Conservation (phyloP, 192 early-diverging fungal species). For the Rhizoclosmatium sp. region DNA sequence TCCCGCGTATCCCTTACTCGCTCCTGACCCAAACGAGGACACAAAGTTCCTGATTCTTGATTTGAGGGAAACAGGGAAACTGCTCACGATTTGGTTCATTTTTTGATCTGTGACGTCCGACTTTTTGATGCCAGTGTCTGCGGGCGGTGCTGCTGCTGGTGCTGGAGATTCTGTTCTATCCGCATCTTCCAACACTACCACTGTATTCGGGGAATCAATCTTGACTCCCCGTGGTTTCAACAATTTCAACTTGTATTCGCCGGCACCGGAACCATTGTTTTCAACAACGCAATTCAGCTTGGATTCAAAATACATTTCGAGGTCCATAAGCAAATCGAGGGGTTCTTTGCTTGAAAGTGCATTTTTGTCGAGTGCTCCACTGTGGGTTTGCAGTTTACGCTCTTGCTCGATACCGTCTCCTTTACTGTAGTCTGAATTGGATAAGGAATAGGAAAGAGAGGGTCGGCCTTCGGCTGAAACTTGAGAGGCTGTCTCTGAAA, state of each 20-base stretch:
- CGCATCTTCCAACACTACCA: neutral
- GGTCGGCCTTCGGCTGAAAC: neutral
- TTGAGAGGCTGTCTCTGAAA: no score
- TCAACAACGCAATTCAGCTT: neutral
- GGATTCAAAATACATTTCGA: constrained; percentile 8
- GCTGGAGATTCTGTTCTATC: neutral
- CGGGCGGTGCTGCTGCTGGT: neutral
- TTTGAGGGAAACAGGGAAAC: constrained; percentile 16
- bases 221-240: constrained; percentile 5
- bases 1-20: neutral
- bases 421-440: constrained; percentile 22
- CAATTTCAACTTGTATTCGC: neutral
- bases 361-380: neutral
- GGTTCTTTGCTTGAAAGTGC: constrained; percentile 23
- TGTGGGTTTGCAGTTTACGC: neutral
- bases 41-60: constrained; percentile 10
- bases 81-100: constrained; percentile 6
- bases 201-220: neutral
- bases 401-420: neutral
- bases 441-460: constrained; percentile 21
- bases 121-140: neutral
- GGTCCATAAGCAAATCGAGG: constrained; percentile 6
- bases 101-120: neutral
- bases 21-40: neutral
- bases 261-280: neutral